Evolutionary conservation across 768 basidiomycete genomes (phyloP), one percentile per base, ranked within the genome.

Genomic region (Rhizopogon vinicolor): DNA sequence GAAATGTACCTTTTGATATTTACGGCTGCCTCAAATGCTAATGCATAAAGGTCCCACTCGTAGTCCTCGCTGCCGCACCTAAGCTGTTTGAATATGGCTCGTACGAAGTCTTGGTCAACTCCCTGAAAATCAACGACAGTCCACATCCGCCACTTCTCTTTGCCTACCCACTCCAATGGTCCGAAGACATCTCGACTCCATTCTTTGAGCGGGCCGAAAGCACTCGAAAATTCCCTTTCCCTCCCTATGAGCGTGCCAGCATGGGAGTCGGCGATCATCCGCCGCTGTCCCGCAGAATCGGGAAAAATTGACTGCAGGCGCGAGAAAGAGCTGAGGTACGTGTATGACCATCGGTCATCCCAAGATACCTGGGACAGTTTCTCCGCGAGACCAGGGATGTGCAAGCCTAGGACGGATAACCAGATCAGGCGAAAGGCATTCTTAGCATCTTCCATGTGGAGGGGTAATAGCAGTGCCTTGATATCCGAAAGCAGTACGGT

Each of bases 401-500:
- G 79, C 29, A 92, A 77, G 19, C 91, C 89, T 39, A 86, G 68
- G 63, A 86, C 73, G 7, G 84, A 83, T 10, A 93, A 72, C 86
- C 86, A 92, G 22, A 81, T 78, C 43, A 84, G 64, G 4, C 90
- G 82, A 59, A 93, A 83, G 7, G 77, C 74, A 41, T 78, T 61
- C 70, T 81, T 83, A 0, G 81, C 80, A 28, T 62, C 67, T 12
- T 62, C 56, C 16, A 78, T 75, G 13, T 66, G 69, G 44, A 88
- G 51, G 7, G 70, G 56, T 44, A 90, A 68, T 13, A 92, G 67
- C 31, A 84, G 68, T 3, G 79, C 68, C 19, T 81, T 80, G 58
- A 93, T 78, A 62, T 93, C 91, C 35, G 80, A 76, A 66, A 93
- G 87, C 14, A 93, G 70, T 33, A 93, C 78, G 3, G 78, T 83